A percentile compares a stretch with the other conserved stretches of the same genome.
These are phyloP conservation scores for Thielaviopsis euricoi DNA, from an alignment of 2,329 filamentous ascomycete genomes.

Conservation along the genomic window DNA sequence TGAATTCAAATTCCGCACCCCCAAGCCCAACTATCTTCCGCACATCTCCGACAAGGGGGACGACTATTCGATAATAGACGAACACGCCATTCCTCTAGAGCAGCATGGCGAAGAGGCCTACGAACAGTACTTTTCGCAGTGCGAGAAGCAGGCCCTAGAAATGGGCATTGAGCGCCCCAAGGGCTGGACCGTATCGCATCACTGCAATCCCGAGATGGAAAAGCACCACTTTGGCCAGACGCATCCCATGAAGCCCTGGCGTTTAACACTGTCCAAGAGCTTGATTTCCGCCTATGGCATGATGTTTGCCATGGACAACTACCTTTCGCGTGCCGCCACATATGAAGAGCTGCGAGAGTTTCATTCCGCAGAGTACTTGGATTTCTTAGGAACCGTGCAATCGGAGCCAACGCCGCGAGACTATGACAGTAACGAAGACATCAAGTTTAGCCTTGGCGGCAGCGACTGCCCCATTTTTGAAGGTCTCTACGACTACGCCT, in stretches of 20 bases:
- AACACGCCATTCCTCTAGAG: slow-evolving; percentile 33
- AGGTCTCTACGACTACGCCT: slow-evolving; percentile 87
- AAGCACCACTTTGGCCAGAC: slow-evolving; percentile 92
- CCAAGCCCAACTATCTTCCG: slow-evolving; percentile 44
- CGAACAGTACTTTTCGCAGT: slow-evolving; percentile 38
- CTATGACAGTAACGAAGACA: slow-evolving; percentile 45
- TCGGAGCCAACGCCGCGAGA: slow-evolving; percentile 48
- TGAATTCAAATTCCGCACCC: slow-evolving; percentile 33
- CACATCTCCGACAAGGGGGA: slow-evolving; percentile 35
- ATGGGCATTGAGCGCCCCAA: slow-evolving; percentile 64
- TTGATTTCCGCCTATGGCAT: slow-evolving; percentile 90
- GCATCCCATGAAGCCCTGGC: slow-evolving; percentile 99
- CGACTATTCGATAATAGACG: slow-evolving; percentile 34
- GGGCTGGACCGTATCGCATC: slow-evolving; percentile 85
- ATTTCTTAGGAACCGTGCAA: slow-evolving; percentile 62
- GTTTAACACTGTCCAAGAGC: slow-evolving; percentile 85
- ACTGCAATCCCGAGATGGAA: slow-evolving; percentile 89
- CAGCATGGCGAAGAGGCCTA: slow-evolving; percentile 36
- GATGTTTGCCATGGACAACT: slow-evolving; percentile 93
- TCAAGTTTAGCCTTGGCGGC: slow-evolving; percentile 70
- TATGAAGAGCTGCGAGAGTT: slow-evolving; percentile 78
- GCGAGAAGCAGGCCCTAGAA: slow-evolving; percentile 37
- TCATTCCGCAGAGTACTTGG: slow-evolving; percentile 76
- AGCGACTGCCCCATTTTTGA: slow-evolving; percentile 96
- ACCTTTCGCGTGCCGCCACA: slow-evolving; percentile 66